Evolutionary conservation across 768 basidiomycete species (phyloP).

Genomic region (Tylopilus subfusipes): DNA sequence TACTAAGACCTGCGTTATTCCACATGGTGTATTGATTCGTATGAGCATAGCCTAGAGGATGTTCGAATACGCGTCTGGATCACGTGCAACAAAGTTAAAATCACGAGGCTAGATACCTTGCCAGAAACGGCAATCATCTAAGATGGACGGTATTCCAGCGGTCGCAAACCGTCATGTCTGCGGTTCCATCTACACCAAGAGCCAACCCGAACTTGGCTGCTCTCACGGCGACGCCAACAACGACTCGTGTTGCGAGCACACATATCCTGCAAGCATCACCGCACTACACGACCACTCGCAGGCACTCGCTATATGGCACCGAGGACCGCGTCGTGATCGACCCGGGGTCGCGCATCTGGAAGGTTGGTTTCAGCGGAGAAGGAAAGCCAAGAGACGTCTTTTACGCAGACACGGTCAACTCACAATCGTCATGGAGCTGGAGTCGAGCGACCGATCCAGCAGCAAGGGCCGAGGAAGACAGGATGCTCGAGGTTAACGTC

Average conservation of each 20-base stretch:
- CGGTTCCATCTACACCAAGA: constrained; percentile 33
- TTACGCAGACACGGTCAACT: constrained; percentile 45
- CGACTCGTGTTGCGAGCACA: constrained; percentile 45
- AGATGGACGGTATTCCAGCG: neutral
- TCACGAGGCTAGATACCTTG: constrained; percentile 5
- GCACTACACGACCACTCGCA: constrained; percentile 77
- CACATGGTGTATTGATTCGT: constrained; percentile 16
- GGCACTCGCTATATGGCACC: constrained; percentile 94
- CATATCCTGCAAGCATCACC: constrained; percentile 68
- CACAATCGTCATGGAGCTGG: constrained; percentile 57
- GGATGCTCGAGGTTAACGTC: constrained; percentile 64
- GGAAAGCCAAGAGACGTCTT: constrained; percentile 88
- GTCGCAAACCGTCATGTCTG: constrained; percentile 24
- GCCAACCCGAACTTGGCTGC: constrained; percentile 14
- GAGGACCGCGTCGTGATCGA: constrained; percentile 96
- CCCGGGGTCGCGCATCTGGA: constrained; percentile 92
- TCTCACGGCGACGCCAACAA: constrained; percentile 52
- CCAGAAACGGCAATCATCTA: constrained; percentile 1
- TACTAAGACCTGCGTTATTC: constrained; percentile 28
- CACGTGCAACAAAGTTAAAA: constrained; percentile 18
- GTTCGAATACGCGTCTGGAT: constrained; percentile 16
- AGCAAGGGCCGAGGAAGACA: constrained; percentile 70
- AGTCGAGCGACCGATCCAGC: constrained; percentile 48
- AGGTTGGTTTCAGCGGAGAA: constrained; percentile 97
- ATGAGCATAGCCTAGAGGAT: neutral